Evolutionary conservation across 306 rosid species (phyloP).

Genomic region (Abrus pulchellus): DNA sequence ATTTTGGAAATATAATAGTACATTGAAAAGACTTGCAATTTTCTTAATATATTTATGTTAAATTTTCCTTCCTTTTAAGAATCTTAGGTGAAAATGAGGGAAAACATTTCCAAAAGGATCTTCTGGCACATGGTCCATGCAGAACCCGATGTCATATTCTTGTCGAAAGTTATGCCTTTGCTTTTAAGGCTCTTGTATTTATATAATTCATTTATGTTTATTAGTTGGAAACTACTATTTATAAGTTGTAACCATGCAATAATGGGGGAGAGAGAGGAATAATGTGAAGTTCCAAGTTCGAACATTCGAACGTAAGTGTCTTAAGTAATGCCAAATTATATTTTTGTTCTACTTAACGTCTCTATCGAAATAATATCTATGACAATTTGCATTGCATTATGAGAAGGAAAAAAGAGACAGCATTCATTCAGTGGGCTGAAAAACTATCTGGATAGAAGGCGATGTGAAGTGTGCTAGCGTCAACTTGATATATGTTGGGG

Average conservation of each 20-base stretch:
- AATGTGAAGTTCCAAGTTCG: slow-evolving; percentile 4
- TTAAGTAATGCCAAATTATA: background rate
- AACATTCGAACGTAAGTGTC: slow-evolving; percentile 16
- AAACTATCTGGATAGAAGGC: slow-evolving; percentile 10
- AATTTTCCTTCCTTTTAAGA: background rate
- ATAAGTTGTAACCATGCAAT: background rate
- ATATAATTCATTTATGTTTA: slow-evolving; percentile 1
- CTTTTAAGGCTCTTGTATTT: background rate
- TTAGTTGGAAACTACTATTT: slow-evolving; percentile 9
- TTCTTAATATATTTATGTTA: background rate
- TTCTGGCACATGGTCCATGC: slow-evolving; percentile 20
- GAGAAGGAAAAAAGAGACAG: slow-evolving; percentile 10
- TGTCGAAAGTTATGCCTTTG: background rate
- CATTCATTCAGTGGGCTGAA: slow-evolving; percentile 17
- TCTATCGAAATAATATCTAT: background rate
- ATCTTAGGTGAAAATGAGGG: background rate
- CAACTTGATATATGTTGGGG: slow-evolving; percentile 2
- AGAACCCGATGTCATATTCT: slow-evolving; percentile 5
- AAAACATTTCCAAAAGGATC: background rate
- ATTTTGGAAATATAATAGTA: background rate
- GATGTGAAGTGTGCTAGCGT: slow-evolving; percentile 8
- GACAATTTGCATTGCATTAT: background rate
- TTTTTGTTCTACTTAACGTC: slow-evolving; percentile 12
- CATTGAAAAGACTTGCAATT: background rate
- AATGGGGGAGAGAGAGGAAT: background rate